A percentile compares a stretch with the other conserved stretches of the same genome.
Evolutionary conservation across 768 basidiomycete genomes (phyloP).

Genomic region (Trametes sanguinea): DNA sequence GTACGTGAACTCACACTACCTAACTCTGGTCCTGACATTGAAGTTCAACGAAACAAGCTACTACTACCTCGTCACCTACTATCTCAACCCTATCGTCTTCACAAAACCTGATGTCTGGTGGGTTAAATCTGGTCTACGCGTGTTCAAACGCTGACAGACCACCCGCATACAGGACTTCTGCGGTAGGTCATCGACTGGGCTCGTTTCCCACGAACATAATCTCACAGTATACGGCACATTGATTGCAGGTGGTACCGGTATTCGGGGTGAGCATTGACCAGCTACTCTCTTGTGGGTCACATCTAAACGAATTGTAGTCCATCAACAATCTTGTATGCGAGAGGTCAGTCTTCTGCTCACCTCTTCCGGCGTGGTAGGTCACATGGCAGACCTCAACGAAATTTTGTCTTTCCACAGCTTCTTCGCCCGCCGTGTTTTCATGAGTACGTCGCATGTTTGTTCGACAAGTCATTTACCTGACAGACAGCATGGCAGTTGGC

Average conservation of each 20-base stretch:
- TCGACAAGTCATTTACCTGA: neutral
- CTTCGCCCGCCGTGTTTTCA: neutral
- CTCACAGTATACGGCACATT: neutral
- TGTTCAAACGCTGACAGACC: neutral
- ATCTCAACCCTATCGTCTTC: neutral
- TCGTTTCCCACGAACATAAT: neutral
- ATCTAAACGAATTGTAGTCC: no score
- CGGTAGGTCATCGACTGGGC: neutral
- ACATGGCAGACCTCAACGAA: no score
- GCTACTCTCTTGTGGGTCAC: no score
- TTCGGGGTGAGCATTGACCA: neutral
- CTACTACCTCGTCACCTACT: slow-evolving; percentile 5
- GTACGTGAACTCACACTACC: neutral
- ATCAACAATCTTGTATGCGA: neutral
- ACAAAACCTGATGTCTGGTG: slow-evolving; percentile 1
- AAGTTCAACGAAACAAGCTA: neutral
- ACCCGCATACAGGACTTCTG: neutral
- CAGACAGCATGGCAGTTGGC: neutral
- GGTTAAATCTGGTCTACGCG: neutral
- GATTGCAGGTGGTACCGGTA: neutral
- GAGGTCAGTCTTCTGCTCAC: neutral
- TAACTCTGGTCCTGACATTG: neutral
- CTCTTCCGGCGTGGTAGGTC: neutral
- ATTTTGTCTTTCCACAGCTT: neutral
- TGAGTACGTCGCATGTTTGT: neutral